These are phyloP conservation scores for Arbutus unedo DNA, from an alignment of 148 eudicot genomes.

Conservation along the genomic window DNA sequence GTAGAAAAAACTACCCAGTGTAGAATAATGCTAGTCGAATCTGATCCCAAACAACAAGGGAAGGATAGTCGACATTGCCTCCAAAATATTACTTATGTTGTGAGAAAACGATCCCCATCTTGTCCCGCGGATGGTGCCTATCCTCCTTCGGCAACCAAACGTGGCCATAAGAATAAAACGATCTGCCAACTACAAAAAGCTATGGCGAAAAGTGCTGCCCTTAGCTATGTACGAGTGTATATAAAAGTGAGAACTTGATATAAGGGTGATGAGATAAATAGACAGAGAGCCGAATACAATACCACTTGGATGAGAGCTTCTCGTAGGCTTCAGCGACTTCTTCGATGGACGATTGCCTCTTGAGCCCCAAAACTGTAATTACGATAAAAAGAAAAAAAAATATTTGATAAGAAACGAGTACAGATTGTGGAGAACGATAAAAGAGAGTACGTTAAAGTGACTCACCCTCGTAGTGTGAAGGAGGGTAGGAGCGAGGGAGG, in stretches of 20 bases:
- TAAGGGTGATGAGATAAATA: background rate
- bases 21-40: background rate
- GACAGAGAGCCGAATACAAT: background rate
- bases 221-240: background rate
- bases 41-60: background rate
- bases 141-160: no score
- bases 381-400: background rate
- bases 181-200: no score
- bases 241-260: background rate
- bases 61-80: background rate
- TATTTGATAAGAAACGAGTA: background rate
- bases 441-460: background rate
- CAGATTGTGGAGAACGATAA: background rate
- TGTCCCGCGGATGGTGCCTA: no score
- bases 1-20: background rate
- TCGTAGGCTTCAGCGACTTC: conserved; percentile 68
- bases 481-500: conserved; percentile 11
- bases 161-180: no score
- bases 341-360: conserved; percentile 45
- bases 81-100: background rate
- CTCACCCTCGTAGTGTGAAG: background rate
- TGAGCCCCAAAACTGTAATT: conserved; percentile 57
- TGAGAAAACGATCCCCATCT: no score
- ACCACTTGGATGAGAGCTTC: conserved; percentile 56
- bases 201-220: no score